Base-by-base conservation (phyloP, 2,329 filamentous ascomycete genomes). In the Xylaria arbuscula region DNA sequence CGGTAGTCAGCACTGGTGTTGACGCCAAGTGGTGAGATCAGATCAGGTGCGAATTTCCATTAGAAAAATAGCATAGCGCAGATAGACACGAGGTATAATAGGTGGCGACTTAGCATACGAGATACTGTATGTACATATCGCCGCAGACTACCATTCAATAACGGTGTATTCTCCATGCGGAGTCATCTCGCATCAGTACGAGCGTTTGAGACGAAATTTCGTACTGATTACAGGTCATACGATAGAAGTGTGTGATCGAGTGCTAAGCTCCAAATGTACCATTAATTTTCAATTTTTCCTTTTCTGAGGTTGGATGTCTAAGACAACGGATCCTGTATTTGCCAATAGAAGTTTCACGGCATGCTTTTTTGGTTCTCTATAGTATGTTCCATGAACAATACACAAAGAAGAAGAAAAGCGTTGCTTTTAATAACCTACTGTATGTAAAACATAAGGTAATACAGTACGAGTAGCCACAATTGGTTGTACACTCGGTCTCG, bases 401-500 rank as follows among this genome's bases (percentile, higher is more conserved):
- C 28, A 28, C 28, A 5, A 28, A 28, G 28, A 5, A 28, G 28
- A 28, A 5, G n/a, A 62, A 34, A 28, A 22, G n/a, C 7, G n/a
- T 13, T 13, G 15, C 47, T 36, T 6, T 24, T 47, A 19, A 10
- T n/a, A 24, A 62, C 36, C 54, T 24, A 17, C 38, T 56, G 60
- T 62, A 38, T 28, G 28, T 28, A 28, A 28, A 28, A 28, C 28
- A 28, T 28, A 28, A 28, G 2, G 28, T 15, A 47, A 55, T 17
- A 42, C 22, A 40, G 19, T 58, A 32, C 53, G 11, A 38, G 22
- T 45, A 11, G 17, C 55, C 15, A 28, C 28, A 2, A 32, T 50
- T 50, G 32, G 48, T 60, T 54, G 56, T 65, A 65, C 48, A 62
- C 24, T 54, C 45, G 34, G 11, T 51, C 24, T n/a, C 54, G 24